These are phyloP conservation scores for Stentor roeselii DNA, from an alignment of 73 alveolate genomes.

Conservation along the genomic window DNA sequence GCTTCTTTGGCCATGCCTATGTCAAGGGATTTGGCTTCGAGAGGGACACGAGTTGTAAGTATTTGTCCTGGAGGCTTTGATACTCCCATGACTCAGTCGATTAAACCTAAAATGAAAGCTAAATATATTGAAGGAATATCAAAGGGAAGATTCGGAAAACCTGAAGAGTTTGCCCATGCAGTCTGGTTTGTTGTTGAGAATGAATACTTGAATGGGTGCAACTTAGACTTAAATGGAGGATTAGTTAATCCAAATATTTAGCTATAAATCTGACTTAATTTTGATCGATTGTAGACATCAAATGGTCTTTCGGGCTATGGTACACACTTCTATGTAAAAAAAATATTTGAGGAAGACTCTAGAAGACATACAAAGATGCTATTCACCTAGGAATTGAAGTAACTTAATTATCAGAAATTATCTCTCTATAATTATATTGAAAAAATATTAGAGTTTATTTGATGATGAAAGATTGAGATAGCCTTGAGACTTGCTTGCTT, in stretches of 20 bases:
- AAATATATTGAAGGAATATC: slow-evolving; percentile 55
- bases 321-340: no score
- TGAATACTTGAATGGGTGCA: slow-evolving; percentile 70
- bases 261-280: no score
- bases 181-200: slow-evolving; percentile 55
- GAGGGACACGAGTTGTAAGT: slow-evolving; percentile 79
- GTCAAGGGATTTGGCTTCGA: slow-evolving; percentile 91
- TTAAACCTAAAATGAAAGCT: slow-evolving; percentile 48
- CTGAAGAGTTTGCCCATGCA: slow-evolving; percentile 79
- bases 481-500: no score
- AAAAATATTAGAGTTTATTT: no score
- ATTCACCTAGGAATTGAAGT: no score
- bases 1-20: slow-evolving; percentile 86
- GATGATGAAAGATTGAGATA: no score
- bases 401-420: no score
- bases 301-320: no score
- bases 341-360: no score
- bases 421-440: no score
- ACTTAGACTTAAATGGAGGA: slow-evolving; percentile 82
- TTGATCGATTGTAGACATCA: no score
- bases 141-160: slow-evolving; percentile 70
- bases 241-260: slow-evolving; percentile 21
- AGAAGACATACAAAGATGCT: no score
- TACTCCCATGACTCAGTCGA: slow-evolving; percentile 70
- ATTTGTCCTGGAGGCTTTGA: slow-evolving; percentile 85